A percentile compares a stretch with the other conserved stretches of the same genome.
These are phyloP conservation scores for Hordeum marinum DNA, from an alignment of 176 grass and related monocot genomes.

Conservation along the genomic window DNA sequence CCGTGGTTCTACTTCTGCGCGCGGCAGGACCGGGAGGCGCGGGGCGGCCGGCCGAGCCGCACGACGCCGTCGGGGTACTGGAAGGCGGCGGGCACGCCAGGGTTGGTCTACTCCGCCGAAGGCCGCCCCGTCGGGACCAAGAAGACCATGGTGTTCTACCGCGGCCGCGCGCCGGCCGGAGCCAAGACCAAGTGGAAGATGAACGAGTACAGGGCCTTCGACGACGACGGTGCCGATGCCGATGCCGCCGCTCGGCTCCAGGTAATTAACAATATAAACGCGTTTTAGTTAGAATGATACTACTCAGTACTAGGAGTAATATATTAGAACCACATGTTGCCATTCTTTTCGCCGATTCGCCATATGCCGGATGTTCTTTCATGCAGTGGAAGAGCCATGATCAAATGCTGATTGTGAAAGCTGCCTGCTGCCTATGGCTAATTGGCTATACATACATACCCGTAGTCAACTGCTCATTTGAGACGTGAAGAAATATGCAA, in stretches of 20 bases:
- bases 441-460: neutral
- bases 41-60: conserved; percentile 78
- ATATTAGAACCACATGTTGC: neutral
- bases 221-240: conserved; percentile 5
- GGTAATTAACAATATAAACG: neutral
- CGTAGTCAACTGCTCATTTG: neutral
- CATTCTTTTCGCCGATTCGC: neutral
- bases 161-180: conserved; percentile 52
- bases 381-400: neutral
- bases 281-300: neutral
- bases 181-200: conserved; percentile 86
- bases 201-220: conserved; percentile 78
- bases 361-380: neutral
- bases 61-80: conserved; percentile 92
- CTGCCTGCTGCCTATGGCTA: neutral
- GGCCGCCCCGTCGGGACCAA: conserved; percentile 59
- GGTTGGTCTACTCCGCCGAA: conserved; percentile 53
- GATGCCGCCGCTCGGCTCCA: neutral
- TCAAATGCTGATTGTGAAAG: neutral
- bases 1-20: conserved; percentile 96
- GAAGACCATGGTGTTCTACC: conserved; percentile 99
- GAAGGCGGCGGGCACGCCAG: conserved; percentile 90
- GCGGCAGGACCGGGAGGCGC: conserved; percentile 73
- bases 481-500: neutral
- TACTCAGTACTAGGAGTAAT: neutral